Evolutionary conservation across 371 early-diverging fungal genomes (phyloP), one percentile per base, ranked within the genome.

Genomic region (Nematocida ironsii): DNA sequence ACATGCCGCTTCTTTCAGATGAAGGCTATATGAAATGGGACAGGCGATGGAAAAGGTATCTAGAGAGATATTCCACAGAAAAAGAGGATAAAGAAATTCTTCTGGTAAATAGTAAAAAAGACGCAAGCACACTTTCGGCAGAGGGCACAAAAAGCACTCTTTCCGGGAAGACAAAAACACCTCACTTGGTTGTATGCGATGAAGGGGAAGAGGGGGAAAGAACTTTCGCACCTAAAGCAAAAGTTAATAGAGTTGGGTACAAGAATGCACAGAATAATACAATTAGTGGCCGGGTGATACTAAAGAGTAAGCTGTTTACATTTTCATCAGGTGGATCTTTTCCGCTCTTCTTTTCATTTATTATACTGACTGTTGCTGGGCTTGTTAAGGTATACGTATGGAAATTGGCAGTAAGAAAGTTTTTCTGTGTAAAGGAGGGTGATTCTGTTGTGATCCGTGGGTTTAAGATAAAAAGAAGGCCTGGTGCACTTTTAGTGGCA

Each of bases 361-460:
- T 86, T 47, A 55, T 84, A 13, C 47, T 67, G 9, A 72, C 76
- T 27, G 18, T 33, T 33, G 6, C 72, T 39, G 70, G 82, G 5
- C 20, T 73, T n/a, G 27, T 83, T 25, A 86, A 86, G 55, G 78
- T 80, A 23, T 74, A 82, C 58, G 81, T 86, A 42, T 86, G 86
- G 86, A 80, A 74, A 56, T 71, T 73, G 25, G 71, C 73, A 60
- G 68, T 85, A n/a, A 57, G 71, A 52, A 50, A 73, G 45, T 86
- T 81, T 73, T 83, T 82, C 44, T 83, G 72, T 39, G 50, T 86
- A 16, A 57, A 83, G 27, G 82, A 84, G 56, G 83, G 83, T 33
- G 85, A 86, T 68, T 33, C 0, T 5, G 56, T 86, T 4, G 5
- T 40, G 13, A 60, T 86, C n/a, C 48, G 47, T 4, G 82, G 84